phyloP scores from a whole-genome alignment of 768 basidiomycete species.

The Cyclocybe cylindracea region DNA sequence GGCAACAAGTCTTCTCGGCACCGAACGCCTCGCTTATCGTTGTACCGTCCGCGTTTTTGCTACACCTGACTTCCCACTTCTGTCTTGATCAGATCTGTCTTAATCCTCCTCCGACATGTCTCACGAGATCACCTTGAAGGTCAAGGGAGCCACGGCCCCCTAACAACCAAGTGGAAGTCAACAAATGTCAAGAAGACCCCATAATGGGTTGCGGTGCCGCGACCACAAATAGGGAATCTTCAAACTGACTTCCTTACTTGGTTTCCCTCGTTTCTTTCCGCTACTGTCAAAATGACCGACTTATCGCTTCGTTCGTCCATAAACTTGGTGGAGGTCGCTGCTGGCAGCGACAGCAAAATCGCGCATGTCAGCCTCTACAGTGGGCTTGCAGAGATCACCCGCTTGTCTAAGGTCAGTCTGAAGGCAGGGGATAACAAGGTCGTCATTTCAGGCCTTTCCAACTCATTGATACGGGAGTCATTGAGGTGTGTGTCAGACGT shows the following conservation, averaged over 20 bases:
- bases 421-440: constrained; percentile 33
- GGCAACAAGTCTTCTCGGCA: too few species aligned
- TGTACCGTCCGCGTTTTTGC: too few species aligned
- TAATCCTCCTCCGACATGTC: too few species aligned
- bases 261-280: neutral
- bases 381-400: constrained; percentile 32
- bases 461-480: constrained; percentile 27
- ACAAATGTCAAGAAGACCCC: neutral
- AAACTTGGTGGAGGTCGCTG: constrained; percentile 1
- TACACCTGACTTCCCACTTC: too few species aligned
- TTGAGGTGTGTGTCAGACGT: constrained; percentile 21
- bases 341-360: constrained; percentile 29
- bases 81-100: too few species aligned
- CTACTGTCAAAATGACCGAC: neutral
- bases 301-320: neutral
- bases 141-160: too few species aligned
- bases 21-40: too few species aligned
- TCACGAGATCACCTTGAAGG: too few species aligned
- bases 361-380: constrained; percentile 33
- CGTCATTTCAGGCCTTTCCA: constrained; percentile 29
- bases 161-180: too few species aligned
- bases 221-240: neutral
- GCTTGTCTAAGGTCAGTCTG: constrained; percentile 29
- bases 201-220: neutral
- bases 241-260: neutral